Conservation (phyloP, 495 filamentous ascomycete species). For the Tuber indicum region DNA sequence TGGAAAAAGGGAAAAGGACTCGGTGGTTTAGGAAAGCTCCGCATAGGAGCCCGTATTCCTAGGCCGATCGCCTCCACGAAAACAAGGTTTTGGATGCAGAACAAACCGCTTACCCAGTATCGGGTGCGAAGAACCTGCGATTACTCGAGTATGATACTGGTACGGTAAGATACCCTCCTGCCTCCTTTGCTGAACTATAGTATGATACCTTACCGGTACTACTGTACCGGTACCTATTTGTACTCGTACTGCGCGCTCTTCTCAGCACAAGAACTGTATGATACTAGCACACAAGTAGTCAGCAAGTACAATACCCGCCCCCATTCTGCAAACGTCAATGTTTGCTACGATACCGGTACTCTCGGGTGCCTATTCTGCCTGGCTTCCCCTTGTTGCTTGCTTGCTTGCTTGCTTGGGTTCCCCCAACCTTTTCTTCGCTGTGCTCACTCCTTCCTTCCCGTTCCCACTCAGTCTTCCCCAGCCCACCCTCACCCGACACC, state of each 20-base stretch:
- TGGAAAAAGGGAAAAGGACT: background rate
- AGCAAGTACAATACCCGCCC: no score
- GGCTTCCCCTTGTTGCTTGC: background rate
- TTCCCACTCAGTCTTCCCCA: background rate
- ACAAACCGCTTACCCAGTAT: background rate
- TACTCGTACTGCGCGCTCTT: no score
- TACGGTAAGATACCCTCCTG: no score
- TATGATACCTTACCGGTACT: background rate
- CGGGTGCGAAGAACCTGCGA: no score
- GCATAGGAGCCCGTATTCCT: background rate
- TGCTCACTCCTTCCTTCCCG: background rate
- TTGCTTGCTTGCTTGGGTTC: background rate
- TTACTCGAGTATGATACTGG: no score
- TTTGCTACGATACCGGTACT: background rate
- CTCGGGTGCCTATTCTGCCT: background rate
- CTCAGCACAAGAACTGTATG: background rate
- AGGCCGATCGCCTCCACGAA: background rate
- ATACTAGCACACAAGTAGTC: no score
- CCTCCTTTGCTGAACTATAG: background rate
- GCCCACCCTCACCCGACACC: background rate
- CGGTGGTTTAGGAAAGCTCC: background rate
- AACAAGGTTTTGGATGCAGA: background rate
- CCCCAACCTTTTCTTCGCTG: background rate
- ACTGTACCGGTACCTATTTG: no score
- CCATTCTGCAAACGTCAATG: background rate